Percentiles rank a stretch among this genome's conserved stretches.
These are phyloP conservation scores for Metschnikowia similis DNA, from an alignment of 805 yeast genomes.

Conservation along the genomic window DNA sequence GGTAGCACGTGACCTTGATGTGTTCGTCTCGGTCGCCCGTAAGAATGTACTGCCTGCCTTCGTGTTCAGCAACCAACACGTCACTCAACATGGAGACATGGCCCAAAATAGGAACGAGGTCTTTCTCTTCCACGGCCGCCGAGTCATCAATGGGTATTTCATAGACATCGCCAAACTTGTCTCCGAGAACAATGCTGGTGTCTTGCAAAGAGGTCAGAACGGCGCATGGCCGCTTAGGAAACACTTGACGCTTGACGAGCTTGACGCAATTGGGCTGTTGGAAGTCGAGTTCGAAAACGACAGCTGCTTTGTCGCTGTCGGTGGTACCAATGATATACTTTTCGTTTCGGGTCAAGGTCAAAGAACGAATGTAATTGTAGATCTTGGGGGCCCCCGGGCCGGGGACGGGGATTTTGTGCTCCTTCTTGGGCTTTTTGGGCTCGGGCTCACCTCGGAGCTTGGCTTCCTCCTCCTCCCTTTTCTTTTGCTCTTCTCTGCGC, in stretches of 20 bases:
- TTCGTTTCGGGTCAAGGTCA: constrained; percentile 50
- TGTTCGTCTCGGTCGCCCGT: constrained; percentile 97
- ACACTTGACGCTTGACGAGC: constrained; percentile 63
- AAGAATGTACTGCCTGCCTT: constrained; percentile 52
- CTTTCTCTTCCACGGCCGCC: constrained; percentile 37
- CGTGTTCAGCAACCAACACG: constrained; percentile 41
- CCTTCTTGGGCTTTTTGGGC: constrained; percentile 14
- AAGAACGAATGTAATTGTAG: constrained; percentile 62
- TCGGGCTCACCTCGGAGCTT: constrained; percentile 8
- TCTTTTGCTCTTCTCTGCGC: constrained; percentile 20
- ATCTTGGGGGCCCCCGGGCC: constrained; percentile 65
- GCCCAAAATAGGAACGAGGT: constrained; percentile 70
- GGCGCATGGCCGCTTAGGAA: constrained; percentile 92
- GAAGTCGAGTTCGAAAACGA: constrained; percentile 49
- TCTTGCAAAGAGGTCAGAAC: constrained; percentile 55
- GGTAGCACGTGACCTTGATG: constrained; percentile 76
- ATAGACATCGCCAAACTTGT: constrained; percentile 95
- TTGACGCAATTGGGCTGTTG: constrained; percentile 40
- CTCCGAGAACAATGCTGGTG: constrained; percentile 63
- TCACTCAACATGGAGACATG: constrained; percentile 97
- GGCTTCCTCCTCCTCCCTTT: constrained; percentile 18
- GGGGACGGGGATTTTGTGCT: constrained; percentile 16
- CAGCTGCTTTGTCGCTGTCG: constrained; percentile 78
- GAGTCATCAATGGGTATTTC: constrained; percentile 43
- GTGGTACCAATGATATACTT: constrained; percentile 61